Conservation (phyloP, 495 filamentous ascomycete genomes). For the Talaromyces nanjingensis region DNA sequence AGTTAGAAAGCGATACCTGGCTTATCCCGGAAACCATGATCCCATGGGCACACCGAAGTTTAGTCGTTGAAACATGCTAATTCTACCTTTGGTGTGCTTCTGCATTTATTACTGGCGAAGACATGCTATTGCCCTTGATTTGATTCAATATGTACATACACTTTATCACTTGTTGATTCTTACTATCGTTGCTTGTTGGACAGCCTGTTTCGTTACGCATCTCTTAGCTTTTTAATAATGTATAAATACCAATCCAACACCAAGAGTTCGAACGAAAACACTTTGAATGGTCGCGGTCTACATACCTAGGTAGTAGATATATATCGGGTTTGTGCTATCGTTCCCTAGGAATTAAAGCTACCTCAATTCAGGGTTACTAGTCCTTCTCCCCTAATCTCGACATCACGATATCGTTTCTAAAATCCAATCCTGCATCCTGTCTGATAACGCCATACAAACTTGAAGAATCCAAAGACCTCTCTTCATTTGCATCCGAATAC, state of each 20-base stretch:
- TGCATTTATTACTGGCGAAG: not conserved
- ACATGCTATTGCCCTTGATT: not conserved
- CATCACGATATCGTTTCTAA: not conserved
- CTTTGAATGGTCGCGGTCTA: too few relatives aligned
- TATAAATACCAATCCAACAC: not conserved
- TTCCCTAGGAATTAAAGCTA: too few relatives aligned
- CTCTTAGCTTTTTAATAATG: not conserved
- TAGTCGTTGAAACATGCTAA: not conserved
- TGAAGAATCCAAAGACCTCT: not conserved
- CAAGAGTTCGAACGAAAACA: not conserved
- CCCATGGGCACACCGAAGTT: not conserved
- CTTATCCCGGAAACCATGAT: conserved; percentile 14
- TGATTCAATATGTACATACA: not conserved
- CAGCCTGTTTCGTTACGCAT: not conserved
- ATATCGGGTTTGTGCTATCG: too few relatives aligned
- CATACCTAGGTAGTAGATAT: too few relatives aligned
- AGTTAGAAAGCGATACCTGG: not conserved
- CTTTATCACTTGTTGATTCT: not conserved
- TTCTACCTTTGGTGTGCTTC: not conserved
- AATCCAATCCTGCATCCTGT: not conserved
- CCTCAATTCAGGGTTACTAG: not conserved
- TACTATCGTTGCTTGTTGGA: not conserved
- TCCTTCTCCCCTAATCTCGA: not conserved
- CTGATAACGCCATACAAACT: not conserved
- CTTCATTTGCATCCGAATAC: not conserved